phyloP scores from a whole-genome alignment of 2,329 filamentous ascomycete species.

The Monosporascus cannonballus region DNA sequence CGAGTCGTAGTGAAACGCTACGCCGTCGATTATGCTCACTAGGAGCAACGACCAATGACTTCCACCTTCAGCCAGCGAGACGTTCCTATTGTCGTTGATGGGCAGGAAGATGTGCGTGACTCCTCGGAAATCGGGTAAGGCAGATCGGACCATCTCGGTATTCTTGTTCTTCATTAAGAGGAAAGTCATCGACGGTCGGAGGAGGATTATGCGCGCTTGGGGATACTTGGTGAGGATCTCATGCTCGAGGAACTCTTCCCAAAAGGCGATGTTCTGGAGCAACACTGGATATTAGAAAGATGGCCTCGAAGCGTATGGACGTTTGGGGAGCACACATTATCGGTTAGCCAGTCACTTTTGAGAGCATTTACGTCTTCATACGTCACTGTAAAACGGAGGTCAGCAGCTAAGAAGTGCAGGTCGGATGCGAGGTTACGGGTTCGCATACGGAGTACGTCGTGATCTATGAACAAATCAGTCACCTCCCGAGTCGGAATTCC shows the following conservation, averaged over 20 bases:
- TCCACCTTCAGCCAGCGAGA: slow-evolving; percentile 75
- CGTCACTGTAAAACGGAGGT: slow-evolving; percentile 55
- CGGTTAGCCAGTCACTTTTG: slow-evolving; percentile 91
- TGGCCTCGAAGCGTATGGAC: background rate
- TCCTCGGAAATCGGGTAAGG: slow-evolving; percentile 71
- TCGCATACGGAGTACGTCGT: slow-evolving; percentile 31
- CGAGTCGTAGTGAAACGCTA: slow-evolving; percentile 96
- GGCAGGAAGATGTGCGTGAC: slow-evolving; percentile 94
- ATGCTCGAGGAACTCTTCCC: slow-evolving; percentile 94
- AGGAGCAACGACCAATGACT: slow-evolving; percentile 93
- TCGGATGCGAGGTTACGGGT: background rate
- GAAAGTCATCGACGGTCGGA: slow-evolving; percentile 89
- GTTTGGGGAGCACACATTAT: slow-evolving; percentile 62
- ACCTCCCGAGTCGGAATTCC: background rate
- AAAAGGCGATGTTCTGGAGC: slow-evolving; percentile 85
- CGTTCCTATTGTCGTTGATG: slow-evolving; percentile 81
- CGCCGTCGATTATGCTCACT: slow-evolving; percentile 79
- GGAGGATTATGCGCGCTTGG: slow-evolving; percentile 78
- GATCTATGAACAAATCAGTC: slow-evolving; percentile 19
- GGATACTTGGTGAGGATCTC: slow-evolving; percentile 78
- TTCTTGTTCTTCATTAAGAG: slow-evolving; percentile 73
- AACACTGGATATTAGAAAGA: slow-evolving; percentile 17
- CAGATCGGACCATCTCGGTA: slow-evolving; percentile 51
- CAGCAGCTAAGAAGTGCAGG: slow-evolving; percentile 4
- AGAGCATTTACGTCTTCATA: slow-evolving; percentile 84